Base-by-base conservation (phyloP, 495 filamentous ascomycete species). In the Immersiella caudata region DNA sequence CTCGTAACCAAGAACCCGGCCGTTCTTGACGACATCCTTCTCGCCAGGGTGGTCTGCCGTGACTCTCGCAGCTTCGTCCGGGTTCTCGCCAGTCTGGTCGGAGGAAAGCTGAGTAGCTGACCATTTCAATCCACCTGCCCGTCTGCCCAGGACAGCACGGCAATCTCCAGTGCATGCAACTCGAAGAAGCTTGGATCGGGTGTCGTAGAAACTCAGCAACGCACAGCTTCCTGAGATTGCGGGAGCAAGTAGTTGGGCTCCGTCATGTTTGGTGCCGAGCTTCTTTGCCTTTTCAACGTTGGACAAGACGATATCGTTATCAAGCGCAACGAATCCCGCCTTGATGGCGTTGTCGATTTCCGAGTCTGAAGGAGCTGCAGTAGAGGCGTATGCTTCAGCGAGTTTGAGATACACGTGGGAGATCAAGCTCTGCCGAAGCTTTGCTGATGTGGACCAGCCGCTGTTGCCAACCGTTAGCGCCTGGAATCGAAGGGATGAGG, bases 351-450 rank as follows among this genome's bases (percentile, higher is more conserved):
- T 55, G 52, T 55, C 52, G n/a, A 55, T 55, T 1, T 55, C 52
- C 52, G 21, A 9, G n/a, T 55, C n/a, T 16, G 21, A 9, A 2
- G 52, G 52, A 11, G 52, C 6, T n/a, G 35, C 46, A 11, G 36
- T 2, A 14, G 36, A n/a, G 20, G 36, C 27, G 36, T 62, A 62
- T 21, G 16, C 29, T 22, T 36, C 36, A 6, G 22, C 60, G 20
- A 62, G 60, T 3, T 27, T 50, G n/a, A 22, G n/a, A 18, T 46
- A 50, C 33, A 62, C 60, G 36, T 62, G 16, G 60, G 21, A 4
- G 60, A 62, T 62, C 1, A 62, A 20, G 36, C 60, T 62, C 21
- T 62, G 35, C 1, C 60, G 60, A n/a, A 62, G 60, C 18, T 62
- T 62, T 9, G 60, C 60, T 1, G 60, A 36, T 8, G 60, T 62